phyloP scores from a whole-genome alignment of 495 filamentous ascomycete genomes.

The Trichoderma reesei region DNA sequence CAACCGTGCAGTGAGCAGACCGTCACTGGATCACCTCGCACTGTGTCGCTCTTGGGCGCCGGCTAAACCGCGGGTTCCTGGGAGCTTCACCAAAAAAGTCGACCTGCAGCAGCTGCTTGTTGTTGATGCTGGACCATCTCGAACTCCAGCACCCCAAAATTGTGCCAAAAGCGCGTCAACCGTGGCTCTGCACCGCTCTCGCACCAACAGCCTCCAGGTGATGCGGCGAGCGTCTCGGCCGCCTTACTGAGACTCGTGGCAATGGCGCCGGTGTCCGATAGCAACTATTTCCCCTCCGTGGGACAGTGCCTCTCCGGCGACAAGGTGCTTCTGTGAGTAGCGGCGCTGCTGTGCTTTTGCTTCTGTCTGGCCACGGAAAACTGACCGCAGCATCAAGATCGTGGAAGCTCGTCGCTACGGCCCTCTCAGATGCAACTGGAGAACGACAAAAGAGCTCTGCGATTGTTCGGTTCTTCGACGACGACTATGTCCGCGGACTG shows the following conservation, averaged over 20 bases:
- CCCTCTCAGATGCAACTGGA: slow-evolving; percentile 45
- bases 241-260: slow-evolving; percentile 6
- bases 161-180: neutral
- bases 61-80: slow-evolving; percentile 10
- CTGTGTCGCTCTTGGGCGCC: neutral
- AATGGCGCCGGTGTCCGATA: slow-evolving; percentile 29
- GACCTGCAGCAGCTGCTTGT: neutral
- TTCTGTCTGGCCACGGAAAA: neutral
- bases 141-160: neutral
- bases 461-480: slow-evolving; percentile 55
- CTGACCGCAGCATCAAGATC: slow-evolving; percentile 42
- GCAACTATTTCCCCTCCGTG: slow-evolving; percentile 38
- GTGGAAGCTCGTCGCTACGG: slow-evolving; percentile 64
- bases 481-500: slow-evolving; percentile 53
- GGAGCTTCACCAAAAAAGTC: slow-evolving; percentile 10
- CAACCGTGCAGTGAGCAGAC: neutral
- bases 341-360: neutral
- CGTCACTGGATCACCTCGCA: too few species aligned
- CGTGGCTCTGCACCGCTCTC: neutral
- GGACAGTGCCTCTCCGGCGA: slow-evolving; percentile 38
- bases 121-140: slow-evolving; percentile 3
- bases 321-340: slow-evolving; percentile 31
- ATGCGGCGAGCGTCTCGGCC: slow-evolving; percentile 4
- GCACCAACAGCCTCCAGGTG: neutral
- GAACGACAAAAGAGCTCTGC: slow-evolving; percentile 37